Evolutionary conservation across 768 basidiomycete species (phyloP), one percentile per base, ranked within the genome.

Genomic region (Lepiota subincarnata): DNA sequence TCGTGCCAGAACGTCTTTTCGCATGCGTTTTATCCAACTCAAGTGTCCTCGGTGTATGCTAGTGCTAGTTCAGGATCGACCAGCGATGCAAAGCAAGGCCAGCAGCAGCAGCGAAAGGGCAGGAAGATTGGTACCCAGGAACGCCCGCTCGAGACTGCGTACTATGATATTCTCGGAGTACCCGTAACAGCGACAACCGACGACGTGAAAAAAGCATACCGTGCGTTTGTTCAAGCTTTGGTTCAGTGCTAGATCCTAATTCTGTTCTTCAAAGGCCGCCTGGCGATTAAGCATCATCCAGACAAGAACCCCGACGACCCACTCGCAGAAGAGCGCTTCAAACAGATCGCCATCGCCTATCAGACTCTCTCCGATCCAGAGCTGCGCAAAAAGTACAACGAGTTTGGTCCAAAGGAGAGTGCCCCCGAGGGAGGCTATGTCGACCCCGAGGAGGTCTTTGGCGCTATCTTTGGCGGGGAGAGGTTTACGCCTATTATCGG

Each of bases 281-380:
- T 92, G 47, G 92, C 92, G 1, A 93, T 96, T 70, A 92, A 92
- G 68, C 84, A 87, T 62, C 92, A 93, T 66, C 92, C 92, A 0
- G 92, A 94, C 78, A 94, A 94, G 76, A 93, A 95, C 64, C 90
- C 83, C 0, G 83, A 88, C 62, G 92, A 94, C 67, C 92, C 90
- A 0, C 68, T 76, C 20, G 91, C 93, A 0, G 91, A 89, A 62
- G 91, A 91, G 56, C 80, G 83, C n/a, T 93, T 93, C 76, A 92
- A 92, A 64, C 80, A 87, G 58, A 92, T 96, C 57, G 90, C 92
- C 0, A 89, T 93, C 46, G 92, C 92, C 2, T 92, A 88, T 64
- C 89, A 92, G 64, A 91, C 89, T 0, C 80, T 94, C 5, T 91
- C 89, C 1, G 91, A 94, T 58, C 80, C 84, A 2, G 70, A 60